Conservation (phyloP, 495 filamentous ascomycete genomes). For the Letharia lupina region DNA sequence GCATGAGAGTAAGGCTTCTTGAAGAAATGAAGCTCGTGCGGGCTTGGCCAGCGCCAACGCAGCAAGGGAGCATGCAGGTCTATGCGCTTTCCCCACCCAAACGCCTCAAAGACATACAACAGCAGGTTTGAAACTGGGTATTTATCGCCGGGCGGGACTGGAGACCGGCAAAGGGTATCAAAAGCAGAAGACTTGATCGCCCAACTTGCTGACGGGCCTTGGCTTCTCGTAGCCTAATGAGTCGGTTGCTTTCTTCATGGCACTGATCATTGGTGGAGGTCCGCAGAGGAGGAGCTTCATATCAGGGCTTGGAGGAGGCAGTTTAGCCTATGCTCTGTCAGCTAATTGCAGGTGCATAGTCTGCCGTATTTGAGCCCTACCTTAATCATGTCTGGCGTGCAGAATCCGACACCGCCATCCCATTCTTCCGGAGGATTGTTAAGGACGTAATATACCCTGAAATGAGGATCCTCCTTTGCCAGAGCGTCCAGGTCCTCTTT, state of each 20-base stretch:
- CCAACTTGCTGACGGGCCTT: conserved; percentile 87
- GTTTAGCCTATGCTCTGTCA: conserved; percentile 25
- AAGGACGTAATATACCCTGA: conserved; percentile 86
- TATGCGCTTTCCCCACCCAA: background rate
- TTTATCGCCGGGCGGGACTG: background rate
- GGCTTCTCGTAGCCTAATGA: conserved; percentile 84
- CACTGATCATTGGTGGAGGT: conserved; percentile 91
- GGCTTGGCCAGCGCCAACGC: background rate
- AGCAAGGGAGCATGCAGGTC: background rate
- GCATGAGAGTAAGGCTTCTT: background rate
- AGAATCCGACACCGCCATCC: conserved; percentile 85
- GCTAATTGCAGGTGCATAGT: background rate
- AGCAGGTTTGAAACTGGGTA: background rate
- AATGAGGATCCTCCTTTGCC: conserved; percentile 62
- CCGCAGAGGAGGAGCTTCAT: conserved; percentile 96
- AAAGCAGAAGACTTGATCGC: conserved; percentile 98
- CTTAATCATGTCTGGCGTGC: conserved; percentile 91
- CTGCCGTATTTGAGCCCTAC: conserved; percentile 41
- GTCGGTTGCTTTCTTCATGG: conserved; percentile 93
- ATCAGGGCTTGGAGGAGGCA: conserved; percentile 75
- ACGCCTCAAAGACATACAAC: background rate
- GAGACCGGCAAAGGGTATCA: conserved; percentile 28
- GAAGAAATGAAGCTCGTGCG: background rate
- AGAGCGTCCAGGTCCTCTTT: conserved; percentile 82
- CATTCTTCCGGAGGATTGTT: conserved; percentile 92